Evolutionary conservation across 192 early-diverging fungal species (phyloP).

Genomic region (Helicostylum pulchrum): DNA sequence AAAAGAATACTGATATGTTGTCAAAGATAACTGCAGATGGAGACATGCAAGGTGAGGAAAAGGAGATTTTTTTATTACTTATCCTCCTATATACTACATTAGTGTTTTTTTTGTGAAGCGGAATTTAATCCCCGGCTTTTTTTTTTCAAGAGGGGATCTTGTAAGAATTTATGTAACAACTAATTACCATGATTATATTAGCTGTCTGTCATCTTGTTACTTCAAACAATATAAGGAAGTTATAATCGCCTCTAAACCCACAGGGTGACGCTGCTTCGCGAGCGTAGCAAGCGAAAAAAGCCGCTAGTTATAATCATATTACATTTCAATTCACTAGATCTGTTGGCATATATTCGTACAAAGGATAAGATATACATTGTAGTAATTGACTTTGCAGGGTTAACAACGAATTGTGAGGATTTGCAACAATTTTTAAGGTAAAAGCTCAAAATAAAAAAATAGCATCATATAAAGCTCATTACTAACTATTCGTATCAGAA

Average conservation of each 20-base stretch:
- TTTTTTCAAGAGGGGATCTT: too few relatives aligned
- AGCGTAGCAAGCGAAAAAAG: too few relatives aligned
- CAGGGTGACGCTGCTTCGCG: too few relatives aligned
- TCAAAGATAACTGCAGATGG: conserved; percentile 1
- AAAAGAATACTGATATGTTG: conserved; percentile 12
- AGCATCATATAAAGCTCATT: conserved; percentile 4
- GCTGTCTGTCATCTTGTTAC: too few relatives aligned
- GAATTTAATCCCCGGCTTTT: too few relatives aligned
- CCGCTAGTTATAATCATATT: background rate
- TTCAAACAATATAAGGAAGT: too few relatives aligned
- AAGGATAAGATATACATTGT: conserved; percentile 1
- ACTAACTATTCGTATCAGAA: conserved; percentile 6
- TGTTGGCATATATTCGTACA: background rate
- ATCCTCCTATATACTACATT: too few relatives aligned
- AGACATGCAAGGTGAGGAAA: conserved; percentile 13
- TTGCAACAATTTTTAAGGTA: conserved; percentile 8
- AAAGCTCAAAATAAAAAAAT: conserved; percentile 6
- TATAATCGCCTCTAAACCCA: too few relatives aligned
- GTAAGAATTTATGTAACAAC: too few relatives aligned
- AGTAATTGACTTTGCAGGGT: background rate
- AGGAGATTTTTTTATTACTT: conserved; percentile 2
- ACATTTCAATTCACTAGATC: background rate
- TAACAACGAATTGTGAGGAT: background rate
- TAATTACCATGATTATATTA: too few relatives aligned
- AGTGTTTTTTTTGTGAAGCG: too few relatives aligned